phyloP scores from a whole-genome alignment of 169 alveolate genomes.

The Theileria annulata region DNA sequence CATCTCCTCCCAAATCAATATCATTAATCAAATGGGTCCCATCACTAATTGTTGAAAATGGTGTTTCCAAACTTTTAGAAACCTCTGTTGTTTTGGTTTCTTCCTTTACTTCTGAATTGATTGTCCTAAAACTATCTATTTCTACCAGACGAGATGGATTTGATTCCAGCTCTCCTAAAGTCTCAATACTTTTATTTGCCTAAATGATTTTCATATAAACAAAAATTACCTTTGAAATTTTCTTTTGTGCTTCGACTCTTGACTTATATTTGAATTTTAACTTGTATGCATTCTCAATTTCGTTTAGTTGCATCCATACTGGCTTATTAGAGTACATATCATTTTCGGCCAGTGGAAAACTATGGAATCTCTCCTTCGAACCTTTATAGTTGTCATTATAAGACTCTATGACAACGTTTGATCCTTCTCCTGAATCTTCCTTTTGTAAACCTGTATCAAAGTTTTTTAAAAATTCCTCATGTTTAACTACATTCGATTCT shows the following conservation, averaged over 20 bases:
- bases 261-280: slow-evolving; percentile 42
- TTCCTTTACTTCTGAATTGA: neutral
- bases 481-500: slow-evolving; percentile 15
- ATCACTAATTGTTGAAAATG: neutral
- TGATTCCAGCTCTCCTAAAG: slow-evolving; percentile 45
- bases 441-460: slow-evolving; percentile 2
- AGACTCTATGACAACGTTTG: slow-evolving; percentile 10
- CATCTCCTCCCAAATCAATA: slow-evolving; percentile 46
- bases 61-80: neutral
- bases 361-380: slow-evolving; percentile 39
- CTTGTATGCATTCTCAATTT: slow-evolving; percentile 58
- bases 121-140: slow-evolving; percentile 1
- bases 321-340: slow-evolving; percentile 67
- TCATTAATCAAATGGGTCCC: slow-evolving; percentile 39
- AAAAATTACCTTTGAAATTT: slow-evolving; percentile 35
- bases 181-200: slow-evolving; percentile 56
- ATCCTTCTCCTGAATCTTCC: neutral
- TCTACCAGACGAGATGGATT: slow-evolving; percentile 10
- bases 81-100: slow-evolving; percentile 4
- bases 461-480: slow-evolving; percentile 48
- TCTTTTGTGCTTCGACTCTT: slow-evolving; percentile 43
- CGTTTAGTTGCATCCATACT: slow-evolving; percentile 69
- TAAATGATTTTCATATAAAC: neutral
- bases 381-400: neutral
- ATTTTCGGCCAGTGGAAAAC: slow-evolving; percentile 21